A percentile compares a stretch with the other conserved stretches of the same genome.
Evolutionary conservation across 2,329 filamentous ascomycete species (phyloP).

Genomic region (Bipolaris victoriae): DNA sequence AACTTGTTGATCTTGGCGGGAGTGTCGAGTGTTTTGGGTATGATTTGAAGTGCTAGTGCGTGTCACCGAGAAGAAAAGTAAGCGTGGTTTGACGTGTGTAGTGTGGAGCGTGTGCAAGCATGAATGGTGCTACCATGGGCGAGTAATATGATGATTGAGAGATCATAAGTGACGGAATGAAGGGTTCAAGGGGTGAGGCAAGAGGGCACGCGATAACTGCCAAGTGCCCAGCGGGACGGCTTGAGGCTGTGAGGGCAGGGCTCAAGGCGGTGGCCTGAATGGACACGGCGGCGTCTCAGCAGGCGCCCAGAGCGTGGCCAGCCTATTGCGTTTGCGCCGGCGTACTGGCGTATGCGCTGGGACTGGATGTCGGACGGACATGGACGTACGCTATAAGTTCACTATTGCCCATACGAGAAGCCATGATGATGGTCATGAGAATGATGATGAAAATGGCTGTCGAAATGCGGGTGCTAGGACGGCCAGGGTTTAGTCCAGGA

Average conservation of each 20-base stretch:
- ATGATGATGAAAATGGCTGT: neutral
- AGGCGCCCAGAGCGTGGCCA: conserved; percentile 14
- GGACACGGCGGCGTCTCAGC: conserved; percentile 17
- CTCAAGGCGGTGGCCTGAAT: conserved; percentile 7
- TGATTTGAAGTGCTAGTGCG: neutral
- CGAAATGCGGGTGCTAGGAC: conserved; percentile 4
- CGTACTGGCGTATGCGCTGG: neutral
- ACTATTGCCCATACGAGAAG: neutral
- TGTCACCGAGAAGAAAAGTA: neutral
- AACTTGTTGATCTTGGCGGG: conserved; percentile 8
- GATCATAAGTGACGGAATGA: neutral
- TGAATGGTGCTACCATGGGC: neutral
- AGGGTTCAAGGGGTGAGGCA: conserved; percentile 11
- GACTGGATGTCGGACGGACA: neutral
- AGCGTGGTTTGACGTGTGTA: neutral
- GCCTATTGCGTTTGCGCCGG: neutral
- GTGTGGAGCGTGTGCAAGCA: neutral
- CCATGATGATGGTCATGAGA: neutral
- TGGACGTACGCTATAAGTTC: too few species aligned
- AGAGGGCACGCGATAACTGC: conserved; percentile 23
- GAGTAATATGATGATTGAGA: neutral
- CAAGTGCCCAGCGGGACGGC: conserved; percentile 22
- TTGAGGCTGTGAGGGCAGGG: conserved; percentile 25
- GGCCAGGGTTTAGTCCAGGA: neutral
- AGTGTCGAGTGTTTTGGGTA: neutral